Percentiles rank a stretch among this genome's conserved stretches.
Evolutionary conservation across 1,284 basidiomycete species (phyloP).

Genomic region (Tylopilus sp.): DNA sequence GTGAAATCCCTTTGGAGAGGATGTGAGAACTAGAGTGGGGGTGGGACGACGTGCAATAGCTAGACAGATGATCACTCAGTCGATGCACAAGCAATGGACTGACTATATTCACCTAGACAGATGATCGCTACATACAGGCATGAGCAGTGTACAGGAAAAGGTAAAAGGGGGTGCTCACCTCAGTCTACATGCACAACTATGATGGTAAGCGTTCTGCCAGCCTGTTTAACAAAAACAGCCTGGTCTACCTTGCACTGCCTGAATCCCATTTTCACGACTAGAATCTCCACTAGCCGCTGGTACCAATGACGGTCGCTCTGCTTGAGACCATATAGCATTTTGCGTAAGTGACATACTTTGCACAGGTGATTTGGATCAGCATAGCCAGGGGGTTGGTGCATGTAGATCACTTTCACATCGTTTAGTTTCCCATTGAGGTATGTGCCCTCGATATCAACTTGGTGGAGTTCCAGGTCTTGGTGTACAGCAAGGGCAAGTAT

Average conservation of each 20-base stretch:
- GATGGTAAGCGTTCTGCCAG: not conserved
- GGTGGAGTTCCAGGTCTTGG: not conserved
- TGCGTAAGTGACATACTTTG: not conserved
- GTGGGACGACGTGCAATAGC: no score
- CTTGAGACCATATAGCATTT: not conserved
- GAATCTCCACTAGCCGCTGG: not conserved
- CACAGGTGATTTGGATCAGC: not conserved
- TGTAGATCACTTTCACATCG: no score
- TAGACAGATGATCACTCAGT: no score
- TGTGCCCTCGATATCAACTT: not conserved
- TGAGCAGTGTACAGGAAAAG: no score
- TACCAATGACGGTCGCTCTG: no score
- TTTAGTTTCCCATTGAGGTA: no score
- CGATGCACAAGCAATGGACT: no score
- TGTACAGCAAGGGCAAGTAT: not conserved
- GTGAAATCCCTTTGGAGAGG: not conserved
- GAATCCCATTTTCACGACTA: not conserved
- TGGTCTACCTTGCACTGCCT: not conserved
- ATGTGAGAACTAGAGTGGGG: no score
- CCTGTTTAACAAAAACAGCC: not conserved
- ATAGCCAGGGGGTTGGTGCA: no score
- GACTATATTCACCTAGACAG: no score
- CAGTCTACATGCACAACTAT: not conserved
- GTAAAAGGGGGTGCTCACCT: no score
- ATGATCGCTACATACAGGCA: no score